Conservation (phyloP, 2,329 filamentous ascomycete genomes). For the Thermoascus crustaceus region DNA sequence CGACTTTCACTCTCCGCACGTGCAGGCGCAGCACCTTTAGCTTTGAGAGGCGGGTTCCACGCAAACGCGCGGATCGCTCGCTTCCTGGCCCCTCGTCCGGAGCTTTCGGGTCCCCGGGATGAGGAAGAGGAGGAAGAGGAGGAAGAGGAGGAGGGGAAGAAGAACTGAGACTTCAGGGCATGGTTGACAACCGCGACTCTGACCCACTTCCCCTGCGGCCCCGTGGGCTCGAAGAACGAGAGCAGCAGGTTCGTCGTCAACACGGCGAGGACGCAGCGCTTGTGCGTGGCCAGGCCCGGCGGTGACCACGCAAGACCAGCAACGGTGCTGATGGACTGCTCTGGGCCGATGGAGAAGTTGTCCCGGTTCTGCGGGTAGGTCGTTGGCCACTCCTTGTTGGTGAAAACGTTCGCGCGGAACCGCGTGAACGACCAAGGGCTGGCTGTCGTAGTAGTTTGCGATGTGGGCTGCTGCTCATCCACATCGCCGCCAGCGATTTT, state of each 20-base stretch:
- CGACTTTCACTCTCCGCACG: constrained; percentile 14
- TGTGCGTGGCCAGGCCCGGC: constrained; percentile 46
- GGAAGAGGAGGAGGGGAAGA: too few relatives aligned
- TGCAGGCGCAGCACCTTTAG: constrained; percentile 1
- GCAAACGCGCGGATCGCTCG: constrained; percentile 33
- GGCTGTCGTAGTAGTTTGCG: constrained; percentile 13
- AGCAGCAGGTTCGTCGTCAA: constrained; percentile 50
- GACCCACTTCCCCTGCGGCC: constrained; percentile 42
- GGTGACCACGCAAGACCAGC: constrained; percentile 49
- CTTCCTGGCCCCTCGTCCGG: constrained; percentile 19
- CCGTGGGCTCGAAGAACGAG: constrained; percentile 48
- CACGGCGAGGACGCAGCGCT: constrained; percentile 47
- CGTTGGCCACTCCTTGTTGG: constrained; percentile 40
- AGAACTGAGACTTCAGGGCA: constrained; percentile 35
- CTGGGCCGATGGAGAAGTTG: constrained; percentile 50
- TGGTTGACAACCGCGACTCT: constrained; percentile 48
- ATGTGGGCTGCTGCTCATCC: constrained; percentile 17
- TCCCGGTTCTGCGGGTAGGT: constrained; percentile 39
- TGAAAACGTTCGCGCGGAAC: constrained; percentile 47
- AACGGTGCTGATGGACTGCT: constrained; percentile 47
- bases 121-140: too few relatives aligned
- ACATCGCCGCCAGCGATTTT: constrained; percentile 10
- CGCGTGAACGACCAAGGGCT: constrained; percentile 30
- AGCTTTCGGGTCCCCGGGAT: too few relatives aligned
- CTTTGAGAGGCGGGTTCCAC: constrained; percentile 30